Evolutionary conservation across 805 yeast genomes (phyloP).

Genomic region (Starmerella gropengiesseri): DNA sequence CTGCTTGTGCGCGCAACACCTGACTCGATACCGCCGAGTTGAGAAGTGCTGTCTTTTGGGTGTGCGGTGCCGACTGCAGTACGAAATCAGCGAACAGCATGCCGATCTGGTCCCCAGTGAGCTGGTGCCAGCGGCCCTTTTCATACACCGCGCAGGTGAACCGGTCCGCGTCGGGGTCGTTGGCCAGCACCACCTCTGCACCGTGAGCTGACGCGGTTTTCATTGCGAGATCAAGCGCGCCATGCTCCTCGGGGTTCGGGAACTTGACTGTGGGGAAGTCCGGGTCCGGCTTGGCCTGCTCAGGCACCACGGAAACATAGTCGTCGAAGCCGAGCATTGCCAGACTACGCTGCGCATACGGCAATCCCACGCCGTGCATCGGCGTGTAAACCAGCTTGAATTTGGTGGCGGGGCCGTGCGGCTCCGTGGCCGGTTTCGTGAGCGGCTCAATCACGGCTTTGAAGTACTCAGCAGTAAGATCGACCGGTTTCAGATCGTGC

Average conservation of each 20-base stretch:
- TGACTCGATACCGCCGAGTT: conserved; percentile 92
- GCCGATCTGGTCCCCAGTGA: conserved; percentile 89
- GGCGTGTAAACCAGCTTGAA: conserved; percentile 68
- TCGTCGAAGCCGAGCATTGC: conserved; percentile 31
- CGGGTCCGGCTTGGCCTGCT: conserved; percentile 73
- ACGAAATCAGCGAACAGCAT: conserved; percentile 63
- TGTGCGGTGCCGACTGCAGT: conserved; percentile 22
- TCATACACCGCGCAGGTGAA: conserved; percentile 65
- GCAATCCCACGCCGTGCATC: conserved; percentile 88
- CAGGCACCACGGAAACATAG: conserved; percentile 38
- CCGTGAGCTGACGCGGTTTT: conserved; percentile 44
- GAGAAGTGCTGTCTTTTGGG: conserved; percentile 33
- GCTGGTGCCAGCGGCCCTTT: conserved; percentile 54
- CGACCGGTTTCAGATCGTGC: conserved; percentile 1
- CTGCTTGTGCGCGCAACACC: conserved; percentile 60
- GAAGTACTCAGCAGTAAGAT: conserved; percentile 7
- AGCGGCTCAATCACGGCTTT: conserved; percentile 11
- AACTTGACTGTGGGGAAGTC: conserved; percentile 73
- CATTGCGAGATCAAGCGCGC: conserved; percentile 72
- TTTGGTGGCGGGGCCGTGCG: neutral
- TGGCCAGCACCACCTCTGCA: conserved; percentile 59
- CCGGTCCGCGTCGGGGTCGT: conserved; percentile 96
- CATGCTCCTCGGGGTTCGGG: conserved; percentile 94
- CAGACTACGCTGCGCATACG: conserved; percentile 40
- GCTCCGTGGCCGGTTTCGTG: neutral